A percentile compares a stretch with the other conserved stretches of the same genome.
These are phyloP conservation scores for Colletotrichum cordylinicola DNA, from an alignment of 2,329 filamentous ascomycete genomes.

Conservation along the genomic window DNA sequence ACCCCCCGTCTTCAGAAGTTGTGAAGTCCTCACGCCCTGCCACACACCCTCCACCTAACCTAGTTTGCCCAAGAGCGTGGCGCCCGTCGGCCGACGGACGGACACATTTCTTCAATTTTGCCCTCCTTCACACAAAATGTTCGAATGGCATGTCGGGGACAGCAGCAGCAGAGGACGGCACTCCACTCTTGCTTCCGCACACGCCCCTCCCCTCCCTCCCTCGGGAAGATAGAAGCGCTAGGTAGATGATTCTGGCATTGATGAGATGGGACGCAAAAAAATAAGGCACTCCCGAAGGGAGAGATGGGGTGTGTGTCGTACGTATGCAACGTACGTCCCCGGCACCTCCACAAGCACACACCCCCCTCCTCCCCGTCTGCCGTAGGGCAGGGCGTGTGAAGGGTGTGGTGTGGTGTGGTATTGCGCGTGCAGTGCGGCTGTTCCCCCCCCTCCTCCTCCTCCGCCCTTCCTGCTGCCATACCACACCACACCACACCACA, in stretches of 20 bases:
- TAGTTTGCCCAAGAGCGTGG: constrained; percentile 3
- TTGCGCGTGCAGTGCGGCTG: neutral
- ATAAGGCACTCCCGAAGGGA: neutral
- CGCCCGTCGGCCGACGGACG: constrained; percentile 13
- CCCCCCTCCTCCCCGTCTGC: neutral
- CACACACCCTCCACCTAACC: constrained; percentile 5
- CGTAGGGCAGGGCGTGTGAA: neutral
- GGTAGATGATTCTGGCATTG: neutral
- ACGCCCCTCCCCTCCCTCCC: neutral
- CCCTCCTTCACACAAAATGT: neutral
- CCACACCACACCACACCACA: neutral
- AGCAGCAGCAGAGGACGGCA: neutral
- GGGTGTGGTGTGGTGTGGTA: neutral
- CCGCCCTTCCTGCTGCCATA: neutral
- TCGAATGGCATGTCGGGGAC: neutral
- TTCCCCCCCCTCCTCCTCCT: neutral
- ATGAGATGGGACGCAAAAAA: neutral
- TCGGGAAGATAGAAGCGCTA: neutral
- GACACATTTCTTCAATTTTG: neutral
- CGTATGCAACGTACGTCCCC: neutral
- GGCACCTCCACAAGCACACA: neutral
- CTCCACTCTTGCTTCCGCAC: neutral
- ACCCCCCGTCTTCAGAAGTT: neutral
- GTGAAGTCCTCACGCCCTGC: neutral
- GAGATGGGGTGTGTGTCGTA: neutral